Evolutionary conservation across 2,329 filamentous ascomycete species (phyloP).

Genomic region (Coniochaeta sp.): DNA sequence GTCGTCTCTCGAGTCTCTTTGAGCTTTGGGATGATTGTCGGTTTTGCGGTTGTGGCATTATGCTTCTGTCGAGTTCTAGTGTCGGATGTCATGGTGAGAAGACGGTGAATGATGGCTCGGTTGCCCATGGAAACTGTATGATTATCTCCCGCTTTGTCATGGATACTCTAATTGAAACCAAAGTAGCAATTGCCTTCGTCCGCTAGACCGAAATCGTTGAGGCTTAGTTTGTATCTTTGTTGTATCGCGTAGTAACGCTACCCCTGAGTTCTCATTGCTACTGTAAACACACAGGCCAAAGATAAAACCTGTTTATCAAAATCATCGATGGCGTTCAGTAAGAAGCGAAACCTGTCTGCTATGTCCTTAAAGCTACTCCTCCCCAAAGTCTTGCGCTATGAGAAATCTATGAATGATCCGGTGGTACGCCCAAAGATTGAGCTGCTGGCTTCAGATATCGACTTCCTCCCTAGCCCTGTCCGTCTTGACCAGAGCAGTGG

Average conservation of each 20-base stretch:
- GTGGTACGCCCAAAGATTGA: background rate
- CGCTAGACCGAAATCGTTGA: no score
- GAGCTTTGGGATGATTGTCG: background rate
- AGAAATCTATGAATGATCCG: background rate
- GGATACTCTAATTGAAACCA: background rate
- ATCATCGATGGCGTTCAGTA: background rate
- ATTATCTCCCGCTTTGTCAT: background rate
- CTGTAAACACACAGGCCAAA: no score
- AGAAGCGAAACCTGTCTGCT: background rate
- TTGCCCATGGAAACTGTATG: background rate
- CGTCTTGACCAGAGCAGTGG: background rate
- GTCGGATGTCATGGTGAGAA: background rate
- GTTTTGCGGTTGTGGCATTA: background rate
- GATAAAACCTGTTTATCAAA: background rate
- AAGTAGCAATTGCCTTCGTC: background rate
- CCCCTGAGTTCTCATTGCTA: no score
- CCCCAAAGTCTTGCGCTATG: slow-evolving; percentile 1
- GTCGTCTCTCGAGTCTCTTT: background rate
- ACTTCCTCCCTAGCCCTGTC: background rate
- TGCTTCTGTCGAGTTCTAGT: background rate
- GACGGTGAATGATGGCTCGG: background rate
- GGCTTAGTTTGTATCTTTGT: no score
- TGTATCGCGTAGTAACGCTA: background rate
- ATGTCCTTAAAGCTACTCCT: background rate
- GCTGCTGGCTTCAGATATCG: background rate